Evolutionary conservation across 768 basidiomycete species (phyloP).

Genomic region (Tylopilus balloui): DNA sequence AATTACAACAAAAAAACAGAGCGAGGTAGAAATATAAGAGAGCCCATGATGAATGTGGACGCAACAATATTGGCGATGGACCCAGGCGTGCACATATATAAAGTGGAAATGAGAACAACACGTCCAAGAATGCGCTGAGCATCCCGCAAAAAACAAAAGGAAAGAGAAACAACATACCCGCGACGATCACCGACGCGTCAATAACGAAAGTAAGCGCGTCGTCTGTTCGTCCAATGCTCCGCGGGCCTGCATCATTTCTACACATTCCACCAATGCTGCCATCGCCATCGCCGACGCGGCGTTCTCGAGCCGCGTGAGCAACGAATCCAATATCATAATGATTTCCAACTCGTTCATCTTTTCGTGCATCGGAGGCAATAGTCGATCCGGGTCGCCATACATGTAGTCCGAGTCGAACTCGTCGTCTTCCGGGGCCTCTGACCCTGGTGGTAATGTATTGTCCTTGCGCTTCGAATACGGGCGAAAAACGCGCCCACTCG

Average conservation of each 20-base stretch:
- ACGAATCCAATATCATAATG: slow-evolving; percentile 68
- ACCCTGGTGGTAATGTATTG: slow-evolving; percentile 10
- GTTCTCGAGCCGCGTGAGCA: slow-evolving; percentile 75
- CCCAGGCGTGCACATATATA: background rate
- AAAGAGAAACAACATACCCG: background rate
- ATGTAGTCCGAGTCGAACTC: slow-evolving; percentile 36
- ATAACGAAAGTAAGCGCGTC: slow-evolving; percentile 39
- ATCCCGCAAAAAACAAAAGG: background rate
- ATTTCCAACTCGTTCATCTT: slow-evolving; percentile 71
- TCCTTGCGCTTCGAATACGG: slow-evolving; percentile 36
- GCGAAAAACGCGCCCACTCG: slow-evolving; percentile 57
- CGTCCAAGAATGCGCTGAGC: background rate
- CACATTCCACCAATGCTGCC: slow-evolving; percentile 7
- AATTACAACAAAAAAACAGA: background rate
- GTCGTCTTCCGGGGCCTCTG: slow-evolving; percentile 22
- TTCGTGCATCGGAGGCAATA: slow-evolving; percentile 66
- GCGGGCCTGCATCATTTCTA: slow-evolving; percentile 34
- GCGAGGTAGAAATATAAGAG: background rate
- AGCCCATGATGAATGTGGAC: background rate
- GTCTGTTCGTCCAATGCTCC: slow-evolving; percentile 47
- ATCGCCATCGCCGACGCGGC: slow-evolving; percentile 39
- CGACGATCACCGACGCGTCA: slow-evolving; percentile 24
- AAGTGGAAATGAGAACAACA: background rate
- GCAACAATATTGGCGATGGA: background rate
- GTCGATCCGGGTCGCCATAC: slow-evolving; percentile 55